Conservation (phyloP, 352 stramenopile genomes). For the Phytophthora idaei region DNA sequence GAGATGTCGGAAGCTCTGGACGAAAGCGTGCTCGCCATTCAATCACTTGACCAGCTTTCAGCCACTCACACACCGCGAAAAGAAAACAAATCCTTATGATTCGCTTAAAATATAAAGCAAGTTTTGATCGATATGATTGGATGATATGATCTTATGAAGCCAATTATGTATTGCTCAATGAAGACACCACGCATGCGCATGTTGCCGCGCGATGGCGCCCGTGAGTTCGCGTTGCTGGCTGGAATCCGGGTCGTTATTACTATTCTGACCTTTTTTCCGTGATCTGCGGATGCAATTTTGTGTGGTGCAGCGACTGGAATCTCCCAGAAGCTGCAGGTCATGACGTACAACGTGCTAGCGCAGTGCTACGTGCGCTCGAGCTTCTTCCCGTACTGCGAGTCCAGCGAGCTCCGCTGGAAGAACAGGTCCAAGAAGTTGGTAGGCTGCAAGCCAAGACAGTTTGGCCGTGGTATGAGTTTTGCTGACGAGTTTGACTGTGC, state of each 20-base stretch:
- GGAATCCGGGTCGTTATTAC: slow-evolving; percentile 3
- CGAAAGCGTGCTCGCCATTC: slow-evolving; percentile 61
- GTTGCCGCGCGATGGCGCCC: slow-evolving; percentile 27
- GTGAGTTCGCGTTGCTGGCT: slow-evolving; percentile 11
- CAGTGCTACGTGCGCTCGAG: slow-evolving; percentile 81
- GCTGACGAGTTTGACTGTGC: slow-evolving; percentile 11
- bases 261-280: slow-evolving; percentile 1
- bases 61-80: slow-evolving; percentile 31
- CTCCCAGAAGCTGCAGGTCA: slow-evolving; percentile 61
- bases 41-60: slow-evolving; percentile 45
- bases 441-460: not conserved
- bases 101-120: slow-evolving; percentile 14
- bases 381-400: slow-evolving; percentile 83
- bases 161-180: slow-evolving; percentile 25
- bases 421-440: slow-evolving; percentile 71
- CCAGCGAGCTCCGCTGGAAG: slow-evolving; percentile 71
- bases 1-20: slow-evolving; percentile 11
- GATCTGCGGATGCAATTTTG: not conserved
- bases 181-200: slow-evolving; percentile 40
- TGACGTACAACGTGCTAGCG: slow-evolving; percentile 89
- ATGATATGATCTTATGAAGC: slow-evolving; percentile 8
- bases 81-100: not conserved
- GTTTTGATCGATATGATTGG: slow-evolving; percentile 31
- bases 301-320: slow-evolving; percentile 14
- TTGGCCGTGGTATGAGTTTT: not conserved